phyloP scores from a whole-genome alignment of 257 asterid species.

The Nemophila menziesii region DNA sequence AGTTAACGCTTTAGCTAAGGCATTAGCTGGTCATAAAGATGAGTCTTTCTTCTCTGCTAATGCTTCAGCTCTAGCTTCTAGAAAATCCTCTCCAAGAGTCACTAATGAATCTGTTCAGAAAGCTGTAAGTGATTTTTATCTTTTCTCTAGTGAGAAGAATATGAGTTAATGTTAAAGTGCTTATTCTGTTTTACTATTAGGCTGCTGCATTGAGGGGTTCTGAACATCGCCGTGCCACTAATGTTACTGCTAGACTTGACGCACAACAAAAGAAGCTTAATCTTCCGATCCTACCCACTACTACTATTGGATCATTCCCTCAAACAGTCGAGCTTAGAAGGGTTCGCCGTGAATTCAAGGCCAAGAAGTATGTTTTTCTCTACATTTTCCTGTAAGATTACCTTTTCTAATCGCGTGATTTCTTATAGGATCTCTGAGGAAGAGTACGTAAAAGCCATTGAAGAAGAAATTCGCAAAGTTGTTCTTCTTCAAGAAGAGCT shows the following conservation, averaged over 20 bases:
- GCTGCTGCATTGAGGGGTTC: conserved; percentile 86
- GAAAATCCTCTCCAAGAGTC: conserved; percentile 95
- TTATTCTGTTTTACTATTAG: conserved; percentile 17
- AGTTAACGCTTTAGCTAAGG: conserved; percentile 92
- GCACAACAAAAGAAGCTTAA: conserved; percentile 95
- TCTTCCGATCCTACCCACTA: conserved; percentile 94
- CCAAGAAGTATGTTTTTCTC: conserved; percentile 55
- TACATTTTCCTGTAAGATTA: neutral
- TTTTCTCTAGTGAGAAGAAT: too few relatives aligned
- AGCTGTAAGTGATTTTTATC: conserved; percentile 61
- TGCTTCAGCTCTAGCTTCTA: conserved; percentile 88
- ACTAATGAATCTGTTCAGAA: conserved; percentile 85
- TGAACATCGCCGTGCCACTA: conserved; percentile 93
- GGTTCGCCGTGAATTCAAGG: conserved; percentile 97
- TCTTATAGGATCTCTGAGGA: conserved; percentile 72
- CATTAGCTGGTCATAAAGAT: conserved; percentile 66
- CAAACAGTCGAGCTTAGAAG: conserved; percentile 88
- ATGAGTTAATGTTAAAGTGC: too few relatives aligned
- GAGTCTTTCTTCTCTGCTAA: conserved; percentile 80
- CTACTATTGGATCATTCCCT: conserved; percentile 98
- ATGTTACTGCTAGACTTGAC: conserved; percentile 88
- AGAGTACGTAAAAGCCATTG: conserved; percentile 67
- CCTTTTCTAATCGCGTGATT: conserved; percentile 10
- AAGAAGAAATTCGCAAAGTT: conserved; percentile 88
- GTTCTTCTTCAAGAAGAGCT: conserved; percentile 97